Conservation (phyloP, 2,329 filamentous ascomycete genomes). For the Orbilia oligospora region DNA sequence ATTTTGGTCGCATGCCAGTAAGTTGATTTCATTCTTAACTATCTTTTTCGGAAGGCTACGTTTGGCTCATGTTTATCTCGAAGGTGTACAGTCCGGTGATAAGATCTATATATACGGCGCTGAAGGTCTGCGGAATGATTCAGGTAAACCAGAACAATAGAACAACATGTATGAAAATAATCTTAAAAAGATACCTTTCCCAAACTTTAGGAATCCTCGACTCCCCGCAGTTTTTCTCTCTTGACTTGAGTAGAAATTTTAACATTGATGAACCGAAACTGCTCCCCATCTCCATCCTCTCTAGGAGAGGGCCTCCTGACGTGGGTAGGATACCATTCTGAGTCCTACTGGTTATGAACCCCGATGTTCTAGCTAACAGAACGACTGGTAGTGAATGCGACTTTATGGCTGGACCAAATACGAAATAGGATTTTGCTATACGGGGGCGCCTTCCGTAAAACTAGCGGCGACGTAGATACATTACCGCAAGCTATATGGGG, state of each 20-base stretch:
- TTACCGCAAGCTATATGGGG: slow-evolving; percentile 42
- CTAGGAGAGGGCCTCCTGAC: slow-evolving; percentile 29
- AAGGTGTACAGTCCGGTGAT: slow-evolving; percentile 34
- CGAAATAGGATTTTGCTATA: slow-evolving; percentile 45
- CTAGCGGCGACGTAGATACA: slow-evolving; percentile 46
- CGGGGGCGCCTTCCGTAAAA: slow-evolving; percentile 44
- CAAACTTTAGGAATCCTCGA: background rate
- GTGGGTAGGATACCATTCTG: slow-evolving; percentile 35
- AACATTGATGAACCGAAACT: slow-evolving; percentile 12
- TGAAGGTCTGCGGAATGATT: slow-evolving; percentile 4
- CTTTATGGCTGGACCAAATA: slow-evolving; percentile 42
- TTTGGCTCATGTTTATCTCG: background rate
- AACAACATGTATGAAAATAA: background rate
- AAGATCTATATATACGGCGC: slow-evolving; percentile 54
- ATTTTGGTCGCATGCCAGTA: slow-evolving; percentile 55
- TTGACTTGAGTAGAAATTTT: slow-evolving; percentile 38
- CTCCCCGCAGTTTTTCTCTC: slow-evolving; percentile 37
- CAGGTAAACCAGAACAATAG: slow-evolving; percentile 2
- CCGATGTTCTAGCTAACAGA: background rate
- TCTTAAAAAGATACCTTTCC: too few species aligned
- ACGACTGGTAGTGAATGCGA: slow-evolving; percentile 37
- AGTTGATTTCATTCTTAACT: background rate
- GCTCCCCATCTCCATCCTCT: slow-evolving; percentile 9
- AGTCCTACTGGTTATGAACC: background rate
- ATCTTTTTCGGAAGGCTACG: background rate